Conservation (phyloP, 2,329 filamentous ascomycete species). For the Fusarium annulatum region DNA sequence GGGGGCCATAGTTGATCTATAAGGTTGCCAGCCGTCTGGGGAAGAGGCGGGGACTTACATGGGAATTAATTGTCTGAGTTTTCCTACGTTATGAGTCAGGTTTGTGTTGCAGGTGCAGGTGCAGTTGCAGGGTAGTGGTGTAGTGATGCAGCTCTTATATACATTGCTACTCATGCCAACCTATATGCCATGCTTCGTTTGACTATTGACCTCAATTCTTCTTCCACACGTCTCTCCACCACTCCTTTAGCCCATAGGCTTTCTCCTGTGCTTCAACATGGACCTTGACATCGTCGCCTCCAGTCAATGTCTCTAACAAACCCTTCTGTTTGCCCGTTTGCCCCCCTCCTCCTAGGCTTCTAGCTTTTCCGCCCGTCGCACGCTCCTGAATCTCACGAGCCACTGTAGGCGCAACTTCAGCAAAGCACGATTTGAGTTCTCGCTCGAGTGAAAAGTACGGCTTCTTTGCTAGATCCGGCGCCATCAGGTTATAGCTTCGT, state of each 20-base stretch:
- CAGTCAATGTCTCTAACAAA: constrained; percentile 70
- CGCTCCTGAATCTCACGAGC: constrained; percentile 78
- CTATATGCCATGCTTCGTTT: not conserved
- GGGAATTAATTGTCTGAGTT: not conserved
- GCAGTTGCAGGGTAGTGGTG: not conserved
- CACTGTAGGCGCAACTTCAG: constrained; percentile 83
- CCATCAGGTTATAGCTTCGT: constrained; percentile 94
- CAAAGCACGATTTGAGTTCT: constrained; percentile 83
- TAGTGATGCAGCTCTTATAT: not conserved
- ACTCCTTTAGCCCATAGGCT: constrained; percentile 87
- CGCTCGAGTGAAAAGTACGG: constrained; percentile 88
- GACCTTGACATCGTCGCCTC: constrained; percentile 61
- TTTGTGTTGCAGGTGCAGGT: not conserved
- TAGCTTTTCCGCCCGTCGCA: constrained; percentile 59
- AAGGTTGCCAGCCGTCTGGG: not conserved
- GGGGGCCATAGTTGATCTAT: not conserved
- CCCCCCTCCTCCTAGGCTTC: constrained; percentile 48
- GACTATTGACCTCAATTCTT: constrained; percentile 31
- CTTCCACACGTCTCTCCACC: constrained; percentile 84
- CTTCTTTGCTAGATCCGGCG: constrained; percentile 90
- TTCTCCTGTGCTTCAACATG: constrained; percentile 80
- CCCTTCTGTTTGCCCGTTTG: constrained; percentile 53
- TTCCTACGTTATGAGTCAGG: not conserved
- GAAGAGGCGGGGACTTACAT: constrained; percentile 1
- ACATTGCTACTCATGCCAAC: not conserved